A percentile compares a stretch with the other conserved stretches of the same genome.
phyloP scores from a whole-genome alignment of 2,329 filamentous ascomycete species.

The Beauveria asiatica region DNA sequence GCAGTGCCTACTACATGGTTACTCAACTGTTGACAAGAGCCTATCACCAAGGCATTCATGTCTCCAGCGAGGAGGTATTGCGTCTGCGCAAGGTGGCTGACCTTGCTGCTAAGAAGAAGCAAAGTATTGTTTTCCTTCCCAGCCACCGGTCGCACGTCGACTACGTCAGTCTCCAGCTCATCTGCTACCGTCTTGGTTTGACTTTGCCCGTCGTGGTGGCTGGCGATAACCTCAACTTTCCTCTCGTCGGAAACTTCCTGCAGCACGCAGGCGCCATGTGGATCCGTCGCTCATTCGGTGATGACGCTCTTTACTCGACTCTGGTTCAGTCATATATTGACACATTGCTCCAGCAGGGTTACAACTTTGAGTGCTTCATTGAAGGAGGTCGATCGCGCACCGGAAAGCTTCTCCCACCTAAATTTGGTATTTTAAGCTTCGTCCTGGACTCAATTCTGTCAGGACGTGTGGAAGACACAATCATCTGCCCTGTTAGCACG shows the following conservation, averaged over 20 bases:
- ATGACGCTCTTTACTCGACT: slow-evolving; percentile 82
- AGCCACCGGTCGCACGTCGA: slow-evolving; percentile 94
- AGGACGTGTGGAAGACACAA: slow-evolving; percentile 78
- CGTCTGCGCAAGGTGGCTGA: slow-evolving; percentile 74
- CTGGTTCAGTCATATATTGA: slow-evolving; percentile 97
- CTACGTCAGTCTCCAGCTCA: slow-evolving; percentile 88
- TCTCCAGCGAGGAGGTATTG: slow-evolving; percentile 88
- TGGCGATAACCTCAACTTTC: slow-evolving; percentile 94
- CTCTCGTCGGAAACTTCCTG: slow-evolving; percentile 77
- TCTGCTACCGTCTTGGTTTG: slow-evolving; percentile 88
- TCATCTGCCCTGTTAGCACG: slow-evolving; percentile 91
- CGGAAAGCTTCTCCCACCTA: slow-evolving; percentile 85
- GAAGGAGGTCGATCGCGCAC: slow-evolving; percentile 90
- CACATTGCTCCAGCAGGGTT: slow-evolving; percentile 79
- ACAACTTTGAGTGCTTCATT: slow-evolving; percentile 95
- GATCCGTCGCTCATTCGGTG: slow-evolving; percentile 86
- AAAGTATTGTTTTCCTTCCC: slow-evolving; percentile 91
- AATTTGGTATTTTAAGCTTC: slow-evolving; percentile 91
- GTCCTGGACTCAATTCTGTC: slow-evolving; percentile 84
- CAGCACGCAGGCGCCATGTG: slow-evolving; percentile 98
- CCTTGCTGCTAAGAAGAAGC: slow-evolving; percentile 74
- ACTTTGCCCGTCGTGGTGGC: slow-evolving; percentile 86
- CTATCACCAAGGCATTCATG: slow-evolving; percentile 95
- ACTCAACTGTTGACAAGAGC: slow-evolving; percentile 86
- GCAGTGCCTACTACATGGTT: slow-evolving; percentile 79